A percentile compares a stretch with the other conserved stretches of the same genome.
Conservation (phyloP, 2,329 filamentous ascomycete genomes). For the Purpureocillium takamizusanense region DNA sequence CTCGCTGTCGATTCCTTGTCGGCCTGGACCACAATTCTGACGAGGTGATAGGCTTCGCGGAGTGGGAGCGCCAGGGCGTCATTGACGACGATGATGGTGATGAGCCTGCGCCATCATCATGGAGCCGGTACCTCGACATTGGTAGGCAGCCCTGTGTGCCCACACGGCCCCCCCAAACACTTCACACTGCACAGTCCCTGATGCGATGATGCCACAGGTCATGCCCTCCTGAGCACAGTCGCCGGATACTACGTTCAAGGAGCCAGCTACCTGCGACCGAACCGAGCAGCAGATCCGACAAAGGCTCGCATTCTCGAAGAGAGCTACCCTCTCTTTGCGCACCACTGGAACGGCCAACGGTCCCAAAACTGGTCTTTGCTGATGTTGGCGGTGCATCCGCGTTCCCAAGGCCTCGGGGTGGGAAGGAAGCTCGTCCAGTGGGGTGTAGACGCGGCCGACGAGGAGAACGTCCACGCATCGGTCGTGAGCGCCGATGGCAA, state of each 20-base stretch:
- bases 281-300: constrained; percentile 6
- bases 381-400: constrained; percentile 26
- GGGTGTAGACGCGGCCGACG: constrained; percentile 26
- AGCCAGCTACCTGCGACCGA: neutral
- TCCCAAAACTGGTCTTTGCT: constrained; percentile 28
- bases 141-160: no score
- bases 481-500: constrained; percentile 27
- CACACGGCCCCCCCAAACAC: no score
- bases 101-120: no score
- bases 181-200: no score
- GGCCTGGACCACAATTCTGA: constrained; percentile 10
- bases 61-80: constrained; percentile 4
- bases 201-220: no score
- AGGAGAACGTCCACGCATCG: constrained; percentile 26
- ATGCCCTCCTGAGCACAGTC: no score
- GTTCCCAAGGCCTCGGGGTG: constrained; percentile 24
- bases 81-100: no score
- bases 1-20: constrained; percentile 16
- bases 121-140: no score
- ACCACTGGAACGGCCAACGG: constrained; percentile 18
- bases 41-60: constrained; percentile 14
- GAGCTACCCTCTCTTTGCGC: constrained; percentile 10
- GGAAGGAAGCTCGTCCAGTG: constrained; percentile 29
- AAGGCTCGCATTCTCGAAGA: constrained; percentile 12
- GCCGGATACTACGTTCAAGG: neutral